phyloP scores from a whole-genome alignment of 116 monocot genomes.

The Cymodocea nodosa region DNA sequence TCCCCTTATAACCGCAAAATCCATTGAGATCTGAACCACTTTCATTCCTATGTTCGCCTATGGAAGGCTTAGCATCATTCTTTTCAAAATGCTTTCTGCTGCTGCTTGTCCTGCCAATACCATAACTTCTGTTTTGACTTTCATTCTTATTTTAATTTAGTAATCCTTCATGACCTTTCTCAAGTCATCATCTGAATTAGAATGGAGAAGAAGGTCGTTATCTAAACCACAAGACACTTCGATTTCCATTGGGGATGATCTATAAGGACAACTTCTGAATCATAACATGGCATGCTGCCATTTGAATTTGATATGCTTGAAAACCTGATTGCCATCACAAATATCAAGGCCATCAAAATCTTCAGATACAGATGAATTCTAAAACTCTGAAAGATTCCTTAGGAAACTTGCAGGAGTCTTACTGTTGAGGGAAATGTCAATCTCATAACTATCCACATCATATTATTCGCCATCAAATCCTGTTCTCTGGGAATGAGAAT shows the following conservation, averaged over 20 bases:
- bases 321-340: constrained; percentile 6
- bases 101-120: not conserved
- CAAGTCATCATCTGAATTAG: constrained; percentile 34
- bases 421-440: constrained; percentile 28
- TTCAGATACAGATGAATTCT: constrained; percentile 41
- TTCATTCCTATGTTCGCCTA: too few species aligned
- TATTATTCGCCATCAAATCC: constrained; percentile 94
- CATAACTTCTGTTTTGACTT: not conserved
- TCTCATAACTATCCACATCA: constrained; percentile 81
- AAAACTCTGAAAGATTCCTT: constrained; percentile 59
- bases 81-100: not conserved
- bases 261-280: constrained; percentile 13
- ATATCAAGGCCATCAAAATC: constrained; percentile 27
- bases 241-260: constrained; percentile 29
- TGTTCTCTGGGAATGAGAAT: constrained; percentile 13
- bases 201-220: constrained; percentile 23
- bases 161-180: not conserved
- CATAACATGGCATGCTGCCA: constrained; percentile 16
- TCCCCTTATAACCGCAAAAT: too few species aligned
- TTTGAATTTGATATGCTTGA: constrained; percentile 21
- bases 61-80: too few species aligned
- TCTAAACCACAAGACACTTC: constrained; percentile 20
- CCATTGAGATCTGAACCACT: too few species aligned
- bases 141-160: not conserved
- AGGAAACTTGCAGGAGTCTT: constrained; percentile 16